Evolutionary conservation across 2,329 filamentous ascomycete species (phyloP).

Genomic region (Aurifilum marmelostoma): DNA sequence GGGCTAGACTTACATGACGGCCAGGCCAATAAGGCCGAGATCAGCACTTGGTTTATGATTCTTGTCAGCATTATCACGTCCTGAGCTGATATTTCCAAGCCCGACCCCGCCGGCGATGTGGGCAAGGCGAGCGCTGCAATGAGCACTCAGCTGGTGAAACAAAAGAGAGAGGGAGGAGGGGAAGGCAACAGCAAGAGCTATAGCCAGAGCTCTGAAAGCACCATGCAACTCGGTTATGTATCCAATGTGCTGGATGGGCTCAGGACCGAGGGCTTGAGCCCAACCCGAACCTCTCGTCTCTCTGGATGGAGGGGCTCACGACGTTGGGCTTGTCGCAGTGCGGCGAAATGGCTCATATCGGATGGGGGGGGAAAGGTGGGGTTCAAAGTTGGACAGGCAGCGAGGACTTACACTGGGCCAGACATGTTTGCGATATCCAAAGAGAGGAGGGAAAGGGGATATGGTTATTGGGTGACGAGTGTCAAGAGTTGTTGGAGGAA

Average conservation of each 20-base stretch:
- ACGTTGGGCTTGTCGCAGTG: conserved; percentile 30
- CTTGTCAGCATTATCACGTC: conserved; percentile 58
- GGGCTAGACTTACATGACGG: conserved; percentile 71
- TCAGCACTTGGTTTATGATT: conserved; percentile 66
- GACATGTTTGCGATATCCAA: conserved; percentile 53
- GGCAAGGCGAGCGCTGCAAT: conserved; percentile 72
- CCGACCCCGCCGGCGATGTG: conserved; percentile 69
- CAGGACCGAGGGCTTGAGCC: neutral
- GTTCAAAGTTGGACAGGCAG: conserved; percentile 29
- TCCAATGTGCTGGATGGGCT: neutral
- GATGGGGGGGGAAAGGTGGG: conserved; percentile 39
- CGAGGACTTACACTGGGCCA: conserved; percentile 67
- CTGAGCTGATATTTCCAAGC: conserved; percentile 37
- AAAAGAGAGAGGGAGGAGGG: conserved; percentile 30
- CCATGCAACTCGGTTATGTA: neutral
- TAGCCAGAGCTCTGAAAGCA: conserved; percentile 9
- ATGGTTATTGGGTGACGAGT: conserved; percentile 17
- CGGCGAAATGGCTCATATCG: conserved; percentile 34
- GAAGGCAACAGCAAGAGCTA: conserved; percentile 6
- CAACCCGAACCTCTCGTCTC: neutral
- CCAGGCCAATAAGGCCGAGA: conserved; percentile 90
- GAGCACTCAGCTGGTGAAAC: conserved; percentile 40
- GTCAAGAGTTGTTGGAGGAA: conserved; percentile 16
- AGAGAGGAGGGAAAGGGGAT: conserved; percentile 37
- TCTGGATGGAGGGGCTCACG: conserved; percentile 26